Conservation (phyloP, 176 grass and related monocot species). For the Elaeis guineensis region DNA sequence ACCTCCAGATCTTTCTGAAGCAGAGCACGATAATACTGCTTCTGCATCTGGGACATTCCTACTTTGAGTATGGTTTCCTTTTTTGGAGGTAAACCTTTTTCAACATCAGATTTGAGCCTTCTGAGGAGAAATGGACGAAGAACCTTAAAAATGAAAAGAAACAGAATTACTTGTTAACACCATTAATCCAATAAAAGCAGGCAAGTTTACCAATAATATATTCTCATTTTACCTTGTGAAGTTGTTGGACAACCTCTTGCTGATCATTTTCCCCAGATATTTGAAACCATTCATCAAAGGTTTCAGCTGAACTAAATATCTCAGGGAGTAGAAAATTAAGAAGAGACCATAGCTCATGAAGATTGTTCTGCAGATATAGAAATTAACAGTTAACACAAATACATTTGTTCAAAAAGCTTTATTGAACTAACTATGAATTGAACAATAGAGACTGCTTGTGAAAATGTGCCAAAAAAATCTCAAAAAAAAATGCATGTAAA, state of each 20-base stretch:
- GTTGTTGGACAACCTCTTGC: constrained; percentile 98
- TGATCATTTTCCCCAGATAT: constrained; percentile 97
- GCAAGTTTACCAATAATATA: background rate
- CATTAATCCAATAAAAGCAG: background rate
- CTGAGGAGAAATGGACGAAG: constrained; percentile 95
- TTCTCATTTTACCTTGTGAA: constrained; percentile 67
- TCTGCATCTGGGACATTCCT: constrained; percentile 99
- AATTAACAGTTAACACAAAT: no score
- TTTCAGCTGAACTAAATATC: constrained; percentile 96
- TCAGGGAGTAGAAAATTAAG: constrained; percentile 98
- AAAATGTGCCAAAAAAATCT: no score
- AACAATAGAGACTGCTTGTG: background rate
- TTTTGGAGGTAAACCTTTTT: constrained; percentile 93
- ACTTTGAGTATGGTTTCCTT: constrained; percentile 99
- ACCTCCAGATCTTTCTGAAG: constrained; percentile 98
- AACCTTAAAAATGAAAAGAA: constrained; percentile 47
- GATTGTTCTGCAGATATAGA: constrained; percentile 62
- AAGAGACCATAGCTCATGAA: constrained; percentile 96
- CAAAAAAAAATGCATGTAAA: no score
- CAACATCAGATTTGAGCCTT: constrained; percentile 96
- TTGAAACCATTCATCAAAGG: constrained; percentile 99
- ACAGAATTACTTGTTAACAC: no score
- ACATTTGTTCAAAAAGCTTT: no score
- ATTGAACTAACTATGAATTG: background rate
- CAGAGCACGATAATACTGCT: constrained; percentile 88